A percentile compares a stretch with the other conserved stretches of the same genome.
phyloP scores from a whole-genome alignment of 2,329 filamentous ascomycete species.

The Epichloe glyceriae region DNA sequence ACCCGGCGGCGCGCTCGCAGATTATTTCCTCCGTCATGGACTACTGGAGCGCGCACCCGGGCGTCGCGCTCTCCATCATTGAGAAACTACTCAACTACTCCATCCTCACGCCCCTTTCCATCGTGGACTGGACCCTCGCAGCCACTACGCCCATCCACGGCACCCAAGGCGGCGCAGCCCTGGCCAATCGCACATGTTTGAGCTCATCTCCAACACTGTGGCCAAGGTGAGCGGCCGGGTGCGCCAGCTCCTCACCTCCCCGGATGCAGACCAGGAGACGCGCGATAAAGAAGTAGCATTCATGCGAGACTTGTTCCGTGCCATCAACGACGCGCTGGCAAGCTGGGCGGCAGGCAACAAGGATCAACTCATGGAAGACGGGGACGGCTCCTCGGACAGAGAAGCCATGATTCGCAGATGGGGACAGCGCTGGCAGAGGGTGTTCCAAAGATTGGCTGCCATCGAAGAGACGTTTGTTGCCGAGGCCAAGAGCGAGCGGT shows the following conservation, averaged over 20 bases:
- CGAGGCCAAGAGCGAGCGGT: slow-evolving; percentile 16
- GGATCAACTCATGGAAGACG: slow-evolving; percentile 61
- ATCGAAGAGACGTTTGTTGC: slow-evolving; percentile 64
- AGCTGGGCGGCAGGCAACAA: slow-evolving; percentile 61
- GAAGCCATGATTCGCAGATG: slow-evolving; percentile 60
- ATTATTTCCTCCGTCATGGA: slow-evolving; percentile 82
- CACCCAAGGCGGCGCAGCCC: slow-evolving; percentile 44
- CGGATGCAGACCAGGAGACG: slow-evolving; percentile 50
- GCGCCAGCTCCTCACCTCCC: slow-evolving; percentile 60
- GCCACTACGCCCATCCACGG: slow-evolving; percentile 36
- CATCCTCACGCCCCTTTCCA: slow-evolving; percentile 72
- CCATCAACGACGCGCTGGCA: slow-evolving; percentile 65
- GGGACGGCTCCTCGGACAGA: slow-evolving; percentile 43
- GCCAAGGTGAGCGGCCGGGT: slow-evolving; percentile 81
- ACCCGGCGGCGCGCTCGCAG: slow-evolving; percentile 65
- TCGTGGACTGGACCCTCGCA: slow-evolving; percentile 80
- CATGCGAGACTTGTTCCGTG: slow-evolving; percentile 68
- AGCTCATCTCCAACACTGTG: slow-evolving; percentile 80
- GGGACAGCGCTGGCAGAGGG: slow-evolving; percentile 76
- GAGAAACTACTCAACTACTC: slow-evolving; percentile 97
- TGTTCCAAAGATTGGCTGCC: slow-evolving; percentile 68
- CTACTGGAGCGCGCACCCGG: slow-evolving; percentile 89
- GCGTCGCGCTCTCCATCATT: slow-evolving; percentile 80
- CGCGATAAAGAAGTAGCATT: slow-evolving; percentile 55
- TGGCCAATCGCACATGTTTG: slow-evolving; percentile 72